These are phyloP conservation scores for Aureobasidium sp. DNA, from an alignment of 2,329 filamentous ascomycete species.

Conservation along the genomic window DNA sequence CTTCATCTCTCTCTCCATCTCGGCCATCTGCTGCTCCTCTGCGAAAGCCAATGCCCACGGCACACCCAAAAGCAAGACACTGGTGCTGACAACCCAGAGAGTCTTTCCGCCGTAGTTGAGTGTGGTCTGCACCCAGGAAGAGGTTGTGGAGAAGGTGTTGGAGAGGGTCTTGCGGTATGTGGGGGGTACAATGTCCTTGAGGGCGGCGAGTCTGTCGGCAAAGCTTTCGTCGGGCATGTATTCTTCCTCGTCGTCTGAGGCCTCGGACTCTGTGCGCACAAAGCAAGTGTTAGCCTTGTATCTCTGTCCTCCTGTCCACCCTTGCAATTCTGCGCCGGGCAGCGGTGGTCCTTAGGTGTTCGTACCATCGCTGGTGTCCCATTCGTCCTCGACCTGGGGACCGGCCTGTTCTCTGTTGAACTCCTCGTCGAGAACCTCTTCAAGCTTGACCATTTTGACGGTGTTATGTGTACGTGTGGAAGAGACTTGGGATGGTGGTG, in stretches of 20 bases:
- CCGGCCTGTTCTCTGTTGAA: constrained; percentile 68
- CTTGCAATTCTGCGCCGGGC: constrained; percentile 46
- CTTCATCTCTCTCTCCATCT: constrained; percentile 96
- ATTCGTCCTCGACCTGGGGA: constrained; percentile 66
- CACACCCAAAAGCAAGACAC: constrained; percentile 80
- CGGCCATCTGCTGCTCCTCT: constrained; percentile 92
- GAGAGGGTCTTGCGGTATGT: constrained; percentile 36
- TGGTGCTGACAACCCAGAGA: constrained; percentile 85
- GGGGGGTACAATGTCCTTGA: constrained; percentile 40
- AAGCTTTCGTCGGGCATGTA: constrained; percentile 47
- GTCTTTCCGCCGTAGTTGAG: constrained; percentile 73
- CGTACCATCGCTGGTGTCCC: constrained; percentile 87
- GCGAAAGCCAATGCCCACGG: constrained; percentile 88
- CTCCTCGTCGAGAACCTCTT: constrained; percentile 94
- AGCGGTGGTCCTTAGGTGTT: constrained; percentile 37
- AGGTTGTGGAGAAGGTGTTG: constrained; percentile 42
- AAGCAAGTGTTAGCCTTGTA: background rate
- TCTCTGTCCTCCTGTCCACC: background rate
- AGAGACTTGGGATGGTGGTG: background rate
- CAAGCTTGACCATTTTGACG: constrained; percentile 82
- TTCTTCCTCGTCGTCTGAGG: constrained; percentile 58
- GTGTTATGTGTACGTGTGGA: background rate
- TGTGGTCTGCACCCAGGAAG: constrained; percentile 52
- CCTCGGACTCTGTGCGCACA: constrained; percentile 60
- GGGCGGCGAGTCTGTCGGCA: constrained; percentile 36